Percentiles rank a stretch among this genome's conserved stretches.
Conservation (phyloP, 1,284 basidiomycete species). For the Moniliella sp. region DNA sequence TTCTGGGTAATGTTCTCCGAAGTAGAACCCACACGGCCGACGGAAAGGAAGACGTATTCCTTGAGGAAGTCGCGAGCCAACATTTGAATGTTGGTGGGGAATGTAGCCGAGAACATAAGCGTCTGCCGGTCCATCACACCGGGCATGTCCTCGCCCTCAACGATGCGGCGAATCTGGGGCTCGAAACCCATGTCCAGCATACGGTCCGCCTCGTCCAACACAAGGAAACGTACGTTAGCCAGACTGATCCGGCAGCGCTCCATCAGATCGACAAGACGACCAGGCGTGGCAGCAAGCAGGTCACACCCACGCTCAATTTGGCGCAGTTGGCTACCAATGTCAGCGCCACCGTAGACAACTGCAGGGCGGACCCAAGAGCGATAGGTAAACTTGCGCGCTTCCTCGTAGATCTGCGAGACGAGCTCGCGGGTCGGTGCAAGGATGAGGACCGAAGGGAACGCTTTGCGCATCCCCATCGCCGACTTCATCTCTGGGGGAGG, state of each 20-base stretch:
- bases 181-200: slow-evolving; percentile 99
- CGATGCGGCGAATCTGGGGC: slow-evolving; percentile 92
- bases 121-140: slow-evolving; percentile 76
- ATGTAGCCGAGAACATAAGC: slow-evolving; percentile 98
- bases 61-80: slow-evolving; percentile 69
- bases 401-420: slow-evolving; percentile 96
- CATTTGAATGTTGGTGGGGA: slow-evolving; percentile 95
- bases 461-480: slow-evolving; percentile 53
- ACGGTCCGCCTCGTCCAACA: slow-evolving; percentile 95
- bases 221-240: slow-evolving; percentile 86
- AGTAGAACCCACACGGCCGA: slow-evolving; percentile 93
- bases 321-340: slow-evolving; percentile 83
- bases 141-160: slow-evolving; percentile 95
- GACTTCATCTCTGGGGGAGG: slow-evolving; percentile 42
- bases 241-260: slow-evolving; percentile 91
- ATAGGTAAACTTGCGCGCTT: slow-evolving; percentile 96
- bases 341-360: slow-evolving; percentile 98
- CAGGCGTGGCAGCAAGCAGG: slow-evolving; percentile 82
- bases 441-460: slow-evolving; percentile 82
- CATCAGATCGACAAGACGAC: slow-evolving; percentile 90
- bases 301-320: slow-evolving; percentile 90
- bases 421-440: slow-evolving; percentile 94
- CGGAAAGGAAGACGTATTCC: slow-evolving; percentile 84
- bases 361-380: slow-evolving; percentile 97
- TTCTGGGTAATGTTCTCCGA: slow-evolving; percentile 98